Percentiles rank a stretch among this genome's conserved stretches.
These are phyloP conservation scores for Medicago arabica DNA, from an alignment of 306 rosid species.

Conservation along the genomic window DNA sequence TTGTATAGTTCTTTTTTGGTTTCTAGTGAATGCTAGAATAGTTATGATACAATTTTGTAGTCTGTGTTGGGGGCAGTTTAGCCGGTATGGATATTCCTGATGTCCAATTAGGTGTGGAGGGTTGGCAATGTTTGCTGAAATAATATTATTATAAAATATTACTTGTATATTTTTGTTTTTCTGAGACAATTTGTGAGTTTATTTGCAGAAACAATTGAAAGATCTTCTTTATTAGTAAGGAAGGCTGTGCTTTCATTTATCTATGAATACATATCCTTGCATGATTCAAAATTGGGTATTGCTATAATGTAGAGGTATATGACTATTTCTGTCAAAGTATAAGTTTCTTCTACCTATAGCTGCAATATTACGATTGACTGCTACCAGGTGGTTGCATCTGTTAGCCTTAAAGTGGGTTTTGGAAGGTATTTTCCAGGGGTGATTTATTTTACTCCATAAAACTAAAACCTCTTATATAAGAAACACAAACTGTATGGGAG, in stretches of 20 bases:
- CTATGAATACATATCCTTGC: background rate
- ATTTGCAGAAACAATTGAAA: slow-evolving; percentile 32
- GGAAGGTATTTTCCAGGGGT: too few species aligned
- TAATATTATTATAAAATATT: slow-evolving; percentile 45
- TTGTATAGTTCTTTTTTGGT: slow-evolving; percentile 57
- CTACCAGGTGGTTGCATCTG: background rate
- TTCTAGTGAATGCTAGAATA: slow-evolving; percentile 49
- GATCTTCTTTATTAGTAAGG: slow-evolving; percentile 18
- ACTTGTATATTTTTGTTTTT: slow-evolving; percentile 57
- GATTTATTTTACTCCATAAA: too few species aligned
- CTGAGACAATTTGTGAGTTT: slow-evolving; percentile 4
- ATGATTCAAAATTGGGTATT: slow-evolving; percentile 1
- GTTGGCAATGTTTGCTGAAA: slow-evolving; percentile 48
- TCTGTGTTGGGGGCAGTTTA: slow-evolving; percentile 57
- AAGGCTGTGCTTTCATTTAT: slow-evolving; percentile 13
- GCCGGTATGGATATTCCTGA: slow-evolving; percentile 63
- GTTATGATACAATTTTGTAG: slow-evolving; percentile 67
- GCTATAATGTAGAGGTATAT: background rate
- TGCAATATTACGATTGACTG: background rate
- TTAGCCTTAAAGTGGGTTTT: too few species aligned
- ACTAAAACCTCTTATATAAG: too few species aligned
- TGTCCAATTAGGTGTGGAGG: slow-evolving; percentile 49
- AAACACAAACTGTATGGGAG: too few species aligned
- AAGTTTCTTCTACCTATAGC: slow-evolving; percentile 4
- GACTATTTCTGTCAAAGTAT: slow-evolving; percentile 11